Base-by-base conservation (phyloP, 371 early-diverging fungal species). In the Actinomortierella ambigua region DNA sequence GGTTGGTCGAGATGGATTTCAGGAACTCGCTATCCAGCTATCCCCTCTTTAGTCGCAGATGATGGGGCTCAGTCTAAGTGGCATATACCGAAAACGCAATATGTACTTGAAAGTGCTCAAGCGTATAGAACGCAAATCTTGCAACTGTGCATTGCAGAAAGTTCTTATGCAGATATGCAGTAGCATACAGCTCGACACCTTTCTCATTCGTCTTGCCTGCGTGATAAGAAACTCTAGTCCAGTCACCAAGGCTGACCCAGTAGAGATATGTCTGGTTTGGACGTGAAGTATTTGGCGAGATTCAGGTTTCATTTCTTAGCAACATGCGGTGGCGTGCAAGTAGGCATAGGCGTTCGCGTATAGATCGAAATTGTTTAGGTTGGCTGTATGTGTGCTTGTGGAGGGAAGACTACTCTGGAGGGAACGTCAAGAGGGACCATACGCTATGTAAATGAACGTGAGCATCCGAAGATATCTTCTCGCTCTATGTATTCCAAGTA, bases 41-140 rank as follows among this genome's bases (percentile, higher is more conserved):
- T n/a, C n/a, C n/a, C n/a, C n/a, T n/a, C n/a, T n/a, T n/a, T n/a
- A n/a, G n/a, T n/a, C n/a, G n/a, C n/a, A n/a, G n/a, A n/a, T n/a
- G n/a, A n/a, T n/a, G n/a, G n/a, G n/a, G n/a, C n/a, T n/a, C n/a
- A n/a, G n/a, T n/a, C n/a, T n/a, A n/a, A n/a, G n/a, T n/a, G n/a
- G n/a, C 20, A 44, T 6, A 2, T 4, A 44, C 44, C 2, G 20
- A 13, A 15, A 44, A 44, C 3, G 2, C 4, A 44, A 44, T 15
- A 22, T 51, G 13, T 55, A 50, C 62, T 51, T 61, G 20, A 15
- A 51, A 63, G 6, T 57, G 57, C 53, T 53, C 63, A 2, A 57
- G 47, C 63, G 53, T 66, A 20, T 60, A 66, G 27, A 57, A 66
- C 34, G 61, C 66, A 52, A 66, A 66, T 27, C 54, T 61, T 2